Percentiles rank a stretch among this genome's conserved stretches.
These are phyloP conservation scores for Tinospora cordifolia DNA, from an alignment of 164 flowering plant genomes.

Conservation along the genomic window DNA sequence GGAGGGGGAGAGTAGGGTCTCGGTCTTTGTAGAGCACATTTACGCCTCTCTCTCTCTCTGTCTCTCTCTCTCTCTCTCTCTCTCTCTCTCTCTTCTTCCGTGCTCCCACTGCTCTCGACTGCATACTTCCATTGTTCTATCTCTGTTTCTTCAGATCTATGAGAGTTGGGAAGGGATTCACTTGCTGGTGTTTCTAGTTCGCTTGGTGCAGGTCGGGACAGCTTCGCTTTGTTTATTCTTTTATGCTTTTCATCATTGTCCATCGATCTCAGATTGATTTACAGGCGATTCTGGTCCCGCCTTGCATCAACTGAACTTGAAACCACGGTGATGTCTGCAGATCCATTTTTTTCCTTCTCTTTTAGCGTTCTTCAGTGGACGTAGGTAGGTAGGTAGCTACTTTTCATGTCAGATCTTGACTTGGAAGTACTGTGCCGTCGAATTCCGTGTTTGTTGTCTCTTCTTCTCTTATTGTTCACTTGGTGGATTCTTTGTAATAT, in stretches of 20 bases:
- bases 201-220: constrained; percentile 98
- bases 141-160: not conserved
- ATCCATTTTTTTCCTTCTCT: not conserved
- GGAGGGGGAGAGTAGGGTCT: constrained; percentile 11
- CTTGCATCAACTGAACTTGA: constrained; percentile 93
- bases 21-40: not conserved
- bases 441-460: not conserved
- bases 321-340: constrained; percentile 32
- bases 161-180: not conserved
- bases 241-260: no score
- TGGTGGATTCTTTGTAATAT: not conserved
- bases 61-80: not conserved
- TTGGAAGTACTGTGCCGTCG: not conserved
- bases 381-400: no score
- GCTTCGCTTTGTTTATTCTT: constrained; percentile 6
- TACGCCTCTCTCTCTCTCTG: constrained; percentile 3
- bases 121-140: not conserved
- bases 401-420: constrained; percentile 10
- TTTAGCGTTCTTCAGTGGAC: no score
- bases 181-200: constrained; percentile 52
- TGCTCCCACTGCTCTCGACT: no score
- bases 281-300: constrained; percentile 44
- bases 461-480: not conserved
- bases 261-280: not conserved
- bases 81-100: not conserved